phyloP scores from a whole-genome alignment of 495 filamentous ascomycete genomes.

The Trichodelitschia bisporula region DNA sequence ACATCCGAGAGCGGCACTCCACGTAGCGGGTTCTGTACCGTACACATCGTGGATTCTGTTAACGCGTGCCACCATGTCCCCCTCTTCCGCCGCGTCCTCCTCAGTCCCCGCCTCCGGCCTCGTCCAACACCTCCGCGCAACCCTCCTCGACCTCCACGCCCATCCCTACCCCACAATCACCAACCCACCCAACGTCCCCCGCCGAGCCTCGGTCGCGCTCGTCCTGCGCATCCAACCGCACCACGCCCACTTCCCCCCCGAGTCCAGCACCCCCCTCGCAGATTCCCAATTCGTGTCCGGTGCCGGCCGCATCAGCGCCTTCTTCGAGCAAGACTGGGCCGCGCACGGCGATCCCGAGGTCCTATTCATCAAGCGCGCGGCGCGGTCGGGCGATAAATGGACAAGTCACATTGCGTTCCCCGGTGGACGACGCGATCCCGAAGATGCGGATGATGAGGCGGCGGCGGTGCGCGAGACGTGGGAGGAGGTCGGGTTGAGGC shows the following conservation, averaged over 20 bases:
- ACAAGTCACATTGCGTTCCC: conserved; percentile 53
- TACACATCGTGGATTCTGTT: no score
- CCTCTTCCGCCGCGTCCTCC: no score
- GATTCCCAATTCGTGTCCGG: no score
- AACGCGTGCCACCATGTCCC: no score
- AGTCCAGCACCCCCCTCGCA: conserved; percentile 1
- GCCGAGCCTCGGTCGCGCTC: conserved; percentile 48
- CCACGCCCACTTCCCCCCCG: conserved; percentile 28
- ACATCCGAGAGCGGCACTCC: no score
- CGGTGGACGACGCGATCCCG: conserved; percentile 45
- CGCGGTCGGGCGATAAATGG: conserved; percentile 49
- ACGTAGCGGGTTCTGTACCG: no score
- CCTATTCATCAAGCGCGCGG: conserved; percentile 54
- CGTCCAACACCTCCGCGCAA: conserved; percentile 15
- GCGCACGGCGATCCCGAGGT: conserved; percentile 49
- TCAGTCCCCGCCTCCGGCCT: background rate
- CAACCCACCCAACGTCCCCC: conserved; percentile 34
- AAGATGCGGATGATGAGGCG: conserved; percentile 37
- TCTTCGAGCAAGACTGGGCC: conserved; percentile 50
- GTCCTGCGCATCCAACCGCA: conserved; percentile 42
- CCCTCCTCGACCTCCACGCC: conserved; percentile 24
- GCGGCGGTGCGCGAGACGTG: conserved; percentile 42
- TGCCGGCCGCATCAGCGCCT: conserved; percentile 25
- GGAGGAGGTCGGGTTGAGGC: conserved; percentile 49
- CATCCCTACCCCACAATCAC: conserved; percentile 36